Percentiles rank a stretch among this genome's conserved stretches.
Conservation (phyloP, 768 basidiomycete species). For the Obba rivulosa region DNA sequence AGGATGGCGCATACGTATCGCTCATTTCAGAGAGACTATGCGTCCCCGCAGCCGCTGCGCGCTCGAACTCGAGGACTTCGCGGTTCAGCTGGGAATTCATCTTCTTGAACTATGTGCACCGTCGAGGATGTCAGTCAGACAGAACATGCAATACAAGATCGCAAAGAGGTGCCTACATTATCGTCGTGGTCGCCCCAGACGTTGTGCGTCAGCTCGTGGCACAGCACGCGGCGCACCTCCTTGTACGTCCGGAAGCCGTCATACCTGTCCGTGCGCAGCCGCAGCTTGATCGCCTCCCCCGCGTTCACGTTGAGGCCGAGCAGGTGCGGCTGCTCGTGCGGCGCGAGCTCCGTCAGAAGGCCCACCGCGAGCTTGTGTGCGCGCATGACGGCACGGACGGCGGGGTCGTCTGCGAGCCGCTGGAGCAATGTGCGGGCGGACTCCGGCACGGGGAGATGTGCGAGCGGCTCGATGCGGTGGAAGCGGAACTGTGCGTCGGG, state of each 20-base stretch:
- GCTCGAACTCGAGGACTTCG: conserved; percentile 68
- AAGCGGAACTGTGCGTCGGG: conserved; percentile 50
- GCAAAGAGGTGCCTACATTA: conserved; percentile 51
- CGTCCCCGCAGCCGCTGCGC: conserved; percentile 43
- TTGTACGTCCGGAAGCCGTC: conserved; percentile 67
- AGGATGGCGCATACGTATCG: conserved; percentile 47
- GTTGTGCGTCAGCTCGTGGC: conserved; percentile 76
- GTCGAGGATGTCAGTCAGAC: not conserved
- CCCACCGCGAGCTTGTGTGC: conserved; percentile 65
- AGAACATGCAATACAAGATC: too few species aligned
- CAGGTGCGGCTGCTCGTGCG: conserved; percentile 65
- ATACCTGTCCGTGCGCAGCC: conserved; percentile 63
- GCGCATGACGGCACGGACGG: conserved; percentile 66
- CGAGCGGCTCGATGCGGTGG: conserved; percentile 56
- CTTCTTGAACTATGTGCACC: conserved; percentile 77
- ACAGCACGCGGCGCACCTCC: conserved; percentile 62
- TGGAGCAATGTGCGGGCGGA: conserved; percentile 49
- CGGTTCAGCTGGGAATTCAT: conserved; percentile 70
- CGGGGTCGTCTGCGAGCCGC: conserved; percentile 63
- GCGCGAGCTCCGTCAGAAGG: conserved; percentile 70
- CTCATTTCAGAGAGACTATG: conserved; percentile 42
- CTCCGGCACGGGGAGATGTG: conserved; percentile 59
- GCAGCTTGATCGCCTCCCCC: conserved; percentile 61
- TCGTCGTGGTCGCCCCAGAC: conserved; percentile 70
- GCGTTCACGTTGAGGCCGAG: conserved; percentile 63